Conservation (phyloP, 805 yeast species). For the Nakazawaea wickerhamii region DNA sequence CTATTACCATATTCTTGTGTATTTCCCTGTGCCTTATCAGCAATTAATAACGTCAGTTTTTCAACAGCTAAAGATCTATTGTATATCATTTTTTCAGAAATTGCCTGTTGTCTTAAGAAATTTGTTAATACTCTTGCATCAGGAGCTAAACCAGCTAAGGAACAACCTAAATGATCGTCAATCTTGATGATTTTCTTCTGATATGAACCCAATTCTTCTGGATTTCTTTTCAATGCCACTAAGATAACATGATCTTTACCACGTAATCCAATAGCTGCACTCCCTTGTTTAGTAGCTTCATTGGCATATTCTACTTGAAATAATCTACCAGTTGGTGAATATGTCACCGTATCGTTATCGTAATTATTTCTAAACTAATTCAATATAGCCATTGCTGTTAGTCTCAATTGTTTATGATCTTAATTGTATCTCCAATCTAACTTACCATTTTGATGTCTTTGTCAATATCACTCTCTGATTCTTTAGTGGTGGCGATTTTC, state of each 20-base stretch:
- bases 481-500: constrained; percentile 6
- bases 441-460: constrained; percentile 1
- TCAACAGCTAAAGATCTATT: constrained; percentile 80
- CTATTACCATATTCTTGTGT: constrained; percentile 95
- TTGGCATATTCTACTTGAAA: constrained; percentile 88
- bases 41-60: constrained; percentile 78
- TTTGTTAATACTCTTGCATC: constrained; percentile 94
- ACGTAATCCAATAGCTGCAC: constrained; percentile 92
- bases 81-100: constrained; percentile 78
- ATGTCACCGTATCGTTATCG: constrained; percentile 97
- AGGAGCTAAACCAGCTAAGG: constrained; percentile 96
- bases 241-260: constrained; percentile 84
- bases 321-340: constrained; percentile 90
- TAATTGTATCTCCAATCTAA: neutral
- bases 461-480: no score
- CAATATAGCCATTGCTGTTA: neutral
- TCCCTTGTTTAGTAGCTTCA: constrained; percentile 96
- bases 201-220: constrained; percentile 95
- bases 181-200: constrained; percentile 90
- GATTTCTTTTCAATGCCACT: constrained; percentile 92
- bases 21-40: constrained; percentile 95
- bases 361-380: constrained; percentile 89
- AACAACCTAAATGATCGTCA: constrained; percentile 91
- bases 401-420: no score
- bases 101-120: constrained; percentile 84